Base-by-base conservation (phyloP, 2,329 filamentous ascomycete genomes). In the Sporothrix dimorphospora region DNA sequence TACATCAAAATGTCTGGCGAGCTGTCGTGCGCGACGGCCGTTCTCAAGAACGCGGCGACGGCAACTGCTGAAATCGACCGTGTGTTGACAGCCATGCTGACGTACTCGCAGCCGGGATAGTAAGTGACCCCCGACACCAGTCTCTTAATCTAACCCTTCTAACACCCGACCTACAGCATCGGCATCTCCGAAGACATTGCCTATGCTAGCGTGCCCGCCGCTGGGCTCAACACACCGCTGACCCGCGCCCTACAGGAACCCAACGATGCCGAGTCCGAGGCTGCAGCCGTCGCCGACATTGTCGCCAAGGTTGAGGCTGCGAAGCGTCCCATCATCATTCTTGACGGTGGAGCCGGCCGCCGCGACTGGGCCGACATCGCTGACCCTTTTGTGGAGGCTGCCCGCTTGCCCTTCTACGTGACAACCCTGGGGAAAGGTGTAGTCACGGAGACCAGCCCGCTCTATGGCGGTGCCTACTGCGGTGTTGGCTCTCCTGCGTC, bases 1-100 rank as follows among this genome's bases (percentile, higher is more conserved):
- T 61, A 61, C 55, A 61, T 61, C 55, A 61, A 61, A 30, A 61
- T 61, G 55, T 61, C 55, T 4, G 16, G 55, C 27, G 55, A 61
- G 55, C 55, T 61, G 12, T 61, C 55, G 24, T 61, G 55, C 30
- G 55, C 55, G 12, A 61, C 55, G 27, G 30, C 27, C 30, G 55
- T 61, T 27, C 55, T 61, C 55, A 59, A 59, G 55, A 59, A 59
- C 12, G 55, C 55, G 3, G 55, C 55, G 8, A 40, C 55, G 27
- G 30, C 55, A 1, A 34, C 55, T 4, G 14, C 55, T 14, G 30
- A 59, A 27, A 59, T 59, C 30, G 55, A 59, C 16, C 55, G 55
- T 38, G 55, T 59, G 27, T 30, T 59, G 30, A 19, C 55, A 7
- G 55, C 27, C 2, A 59, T 34, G 55, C 55, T 61, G 30, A 61